These are phyloP conservation scores for Amaranthus cruentus DNA, from an alignment of 148 eudicot species.

Conservation along the genomic window DNA sequence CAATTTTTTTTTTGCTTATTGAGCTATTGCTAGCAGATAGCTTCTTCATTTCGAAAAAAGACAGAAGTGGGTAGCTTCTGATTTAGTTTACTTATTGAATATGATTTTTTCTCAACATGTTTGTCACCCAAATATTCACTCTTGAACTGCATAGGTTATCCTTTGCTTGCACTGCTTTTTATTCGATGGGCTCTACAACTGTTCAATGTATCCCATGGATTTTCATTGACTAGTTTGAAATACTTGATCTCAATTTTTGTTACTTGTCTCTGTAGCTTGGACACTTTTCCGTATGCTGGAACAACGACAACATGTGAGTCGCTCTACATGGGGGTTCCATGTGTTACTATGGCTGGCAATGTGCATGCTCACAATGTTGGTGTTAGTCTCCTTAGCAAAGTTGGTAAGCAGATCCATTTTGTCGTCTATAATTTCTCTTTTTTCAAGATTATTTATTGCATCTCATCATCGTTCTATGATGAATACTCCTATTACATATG, in stretches of 20 bases:
- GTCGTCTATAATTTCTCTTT: neutral
- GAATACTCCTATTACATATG: too few relatives aligned
- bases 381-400: conserved; percentile 85
- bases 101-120: neutral
- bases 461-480: neutral
- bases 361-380: conserved; percentile 99
- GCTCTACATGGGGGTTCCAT: conserved; percentile 96
- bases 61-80: too few relatives aligned
- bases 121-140: neutral
- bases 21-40: neutral
- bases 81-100: neutral
- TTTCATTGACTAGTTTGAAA: neutral
- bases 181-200: neutral
- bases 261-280: conserved; percentile 59
- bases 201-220: neutral
- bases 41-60: neutral
- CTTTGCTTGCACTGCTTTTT: neutral
- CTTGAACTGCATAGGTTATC: neutral
- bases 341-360: conserved; percentile 87
- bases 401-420: conserved; percentile 52
- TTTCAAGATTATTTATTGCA: neutral
- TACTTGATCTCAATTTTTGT: neutral
- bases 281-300: conserved; percentile 98
- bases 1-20: neutral
- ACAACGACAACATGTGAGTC: conserved; percentile 99